Evolutionary conservation across 257 asterid species (phyloP).

Genomic region (Anisodus tanguticus): DNA sequence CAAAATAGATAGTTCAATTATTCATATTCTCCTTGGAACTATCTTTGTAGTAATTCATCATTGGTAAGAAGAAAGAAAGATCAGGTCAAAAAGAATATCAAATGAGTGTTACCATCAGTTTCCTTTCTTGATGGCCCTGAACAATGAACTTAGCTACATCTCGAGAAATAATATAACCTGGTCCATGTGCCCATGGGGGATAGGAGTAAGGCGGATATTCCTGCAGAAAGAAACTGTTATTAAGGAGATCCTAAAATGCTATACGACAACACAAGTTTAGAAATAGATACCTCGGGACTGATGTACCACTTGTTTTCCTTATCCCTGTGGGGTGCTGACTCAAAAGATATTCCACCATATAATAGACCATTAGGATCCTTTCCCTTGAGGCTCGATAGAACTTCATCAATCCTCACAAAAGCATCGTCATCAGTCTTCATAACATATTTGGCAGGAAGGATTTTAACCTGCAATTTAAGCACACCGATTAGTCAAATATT

Average conservation of each 20-base stretch:
- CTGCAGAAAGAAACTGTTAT: slow-evolving; percentile 44
- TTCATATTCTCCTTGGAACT: neutral
- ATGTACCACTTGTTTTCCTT: slow-evolving; percentile 90
- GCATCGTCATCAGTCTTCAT: slow-evolving; percentile 99
- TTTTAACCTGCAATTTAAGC: slow-evolving; percentile 56
- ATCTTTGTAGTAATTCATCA: neutral
- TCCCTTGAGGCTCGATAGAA: slow-evolving; percentile 65
- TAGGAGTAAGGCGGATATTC: slow-evolving; percentile 85
- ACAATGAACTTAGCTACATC: slow-evolving; percentile 86
- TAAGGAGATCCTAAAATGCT: neutral
- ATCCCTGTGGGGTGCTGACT: slow-evolving; percentile 84
- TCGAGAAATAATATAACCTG: slow-evolving; percentile 85
- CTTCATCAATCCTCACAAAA: slow-evolving; percentile 90
- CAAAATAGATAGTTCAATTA: neutral
- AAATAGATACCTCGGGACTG: slow-evolving; percentile 66
- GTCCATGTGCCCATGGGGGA: slow-evolving; percentile 99
- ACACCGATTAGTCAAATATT: neutral
- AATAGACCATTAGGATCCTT: slow-evolving; percentile 57
- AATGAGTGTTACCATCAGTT: slow-evolving; percentile 59
- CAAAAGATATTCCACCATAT: slow-evolving; percentile 77
- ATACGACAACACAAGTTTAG: neutral
- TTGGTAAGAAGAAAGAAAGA: neutral
- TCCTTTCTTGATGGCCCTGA: slow-evolving; percentile 65
- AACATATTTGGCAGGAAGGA: slow-evolving; percentile 73
- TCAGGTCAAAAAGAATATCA: neutral